Evolutionary conservation across 768 basidiomycete genomes (phyloP).

Genomic region (Russula virescens): DNA sequence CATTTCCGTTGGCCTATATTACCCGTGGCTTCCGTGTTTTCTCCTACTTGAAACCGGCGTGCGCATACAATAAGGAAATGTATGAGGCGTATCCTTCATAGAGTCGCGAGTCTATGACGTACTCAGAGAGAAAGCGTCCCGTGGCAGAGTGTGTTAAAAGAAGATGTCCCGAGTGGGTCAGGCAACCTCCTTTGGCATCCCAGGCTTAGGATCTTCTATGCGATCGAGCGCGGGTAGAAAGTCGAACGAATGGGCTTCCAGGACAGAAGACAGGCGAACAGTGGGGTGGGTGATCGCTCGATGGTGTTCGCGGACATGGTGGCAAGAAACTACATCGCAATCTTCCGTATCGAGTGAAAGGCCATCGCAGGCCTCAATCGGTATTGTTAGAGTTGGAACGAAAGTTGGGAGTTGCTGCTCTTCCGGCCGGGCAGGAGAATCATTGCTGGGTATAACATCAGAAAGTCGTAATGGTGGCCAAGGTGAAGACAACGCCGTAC

Average conservation of each 20-base stretch:
- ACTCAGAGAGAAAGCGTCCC: background rate
- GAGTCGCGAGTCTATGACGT: too few species aligned
- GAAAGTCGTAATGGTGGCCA: background rate
- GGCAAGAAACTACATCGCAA: background rate
- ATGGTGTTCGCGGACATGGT: background rate
- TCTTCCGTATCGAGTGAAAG: background rate
- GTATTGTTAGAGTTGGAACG: slow-evolving; percentile 4
- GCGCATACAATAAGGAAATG: background rate
- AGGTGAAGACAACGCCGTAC: background rate
- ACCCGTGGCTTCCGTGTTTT: background rate
- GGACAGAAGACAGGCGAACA: background rate
- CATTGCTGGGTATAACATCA: slow-evolving; percentile 3
- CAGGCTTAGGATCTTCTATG: background rate
- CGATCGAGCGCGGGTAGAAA: background rate
- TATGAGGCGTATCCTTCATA: background rate
- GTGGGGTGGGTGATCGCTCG: background rate
- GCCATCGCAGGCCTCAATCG: background rate
- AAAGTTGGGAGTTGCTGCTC: background rate
- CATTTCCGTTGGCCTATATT: background rate
- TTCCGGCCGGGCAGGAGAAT: background rate
- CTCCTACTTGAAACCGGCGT: background rate
- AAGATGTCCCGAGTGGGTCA: background rate
- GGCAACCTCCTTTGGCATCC: background rate
- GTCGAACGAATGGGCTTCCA: too few species aligned
- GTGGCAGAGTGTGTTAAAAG: background rate